These are phyloP conservation scores for Acorus calamus DNA, from an alignment of 106 monocot genomes.

Conservation along the genomic window DNA sequence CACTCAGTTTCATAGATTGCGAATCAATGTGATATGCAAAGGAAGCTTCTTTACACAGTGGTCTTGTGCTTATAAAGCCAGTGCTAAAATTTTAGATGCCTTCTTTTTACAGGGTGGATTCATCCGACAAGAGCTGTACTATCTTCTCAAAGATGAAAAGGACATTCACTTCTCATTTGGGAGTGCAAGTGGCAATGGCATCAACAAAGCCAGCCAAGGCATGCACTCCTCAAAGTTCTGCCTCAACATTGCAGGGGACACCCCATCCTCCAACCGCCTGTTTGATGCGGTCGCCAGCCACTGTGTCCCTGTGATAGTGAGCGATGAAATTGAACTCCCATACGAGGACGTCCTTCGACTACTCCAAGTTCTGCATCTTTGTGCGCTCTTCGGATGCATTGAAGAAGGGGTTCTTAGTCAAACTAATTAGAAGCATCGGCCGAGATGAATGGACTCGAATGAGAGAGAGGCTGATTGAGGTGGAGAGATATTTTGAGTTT, in stretches of 20 bases:
- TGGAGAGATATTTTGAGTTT: conserved; percentile 47
- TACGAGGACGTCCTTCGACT: conserved; percentile 66
- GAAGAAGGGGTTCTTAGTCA: conserved; percentile 48
- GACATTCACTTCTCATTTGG: conserved; percentile 58
- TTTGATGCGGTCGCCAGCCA: conserved; percentile 65
- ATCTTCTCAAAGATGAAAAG: conserved; percentile 50
- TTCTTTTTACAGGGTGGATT: conserved; percentile 32
- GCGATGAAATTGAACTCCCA: conserved; percentile 74
- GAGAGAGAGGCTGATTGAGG: conserved; percentile 54
- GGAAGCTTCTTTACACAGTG: no score
- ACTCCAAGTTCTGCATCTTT: conserved; percentile 64
- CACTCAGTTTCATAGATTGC: no score
- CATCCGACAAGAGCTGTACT: conserved; percentile 42
- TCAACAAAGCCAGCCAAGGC: conserved; percentile 26
- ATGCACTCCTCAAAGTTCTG: conserved; percentile 59
- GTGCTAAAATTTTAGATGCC: no score
- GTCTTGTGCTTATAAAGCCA: no score
- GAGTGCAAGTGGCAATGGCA: conserved; percentile 21
- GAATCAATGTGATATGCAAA: no score
- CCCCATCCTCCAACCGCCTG: conserved; percentile 58
- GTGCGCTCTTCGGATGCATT: conserved; percentile 55
- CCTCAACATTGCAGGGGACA: conserved; percentile 60
- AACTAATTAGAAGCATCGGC: conserved; percentile 32
- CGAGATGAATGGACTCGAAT: conserved; percentile 50
- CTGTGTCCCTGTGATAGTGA: conserved; percentile 71